Evolutionary conservation across 257 asterid genomes (phyloP), one percentile per base, ranked within the genome.

Genomic region (Fraxinus americana): DNA sequence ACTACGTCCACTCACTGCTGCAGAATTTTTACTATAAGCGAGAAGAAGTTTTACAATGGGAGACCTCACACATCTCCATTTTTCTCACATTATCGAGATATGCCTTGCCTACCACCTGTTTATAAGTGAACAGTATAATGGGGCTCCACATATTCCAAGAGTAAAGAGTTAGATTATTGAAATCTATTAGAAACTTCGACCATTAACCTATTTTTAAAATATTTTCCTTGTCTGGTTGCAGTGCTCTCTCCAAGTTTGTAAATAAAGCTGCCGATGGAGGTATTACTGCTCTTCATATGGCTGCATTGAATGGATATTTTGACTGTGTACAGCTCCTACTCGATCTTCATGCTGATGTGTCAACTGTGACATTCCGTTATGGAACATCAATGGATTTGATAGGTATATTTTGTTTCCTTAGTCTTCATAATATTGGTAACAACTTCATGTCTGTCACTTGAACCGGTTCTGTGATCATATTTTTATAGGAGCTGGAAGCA

Each of bases 211-310:
- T 78, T 50, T 71, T 69, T 10, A 36, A 73, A 66, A 30, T 52
- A 52, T 14, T 74, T 67, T 82, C 59, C 67, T 66, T 82, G 35
- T 77, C 77, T 67, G 57, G 13, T 67, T 81, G 82, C 92, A 96
- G 99, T 87, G 92, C 90, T 0, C 91, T 93, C 78, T 88, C 90
- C 48, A 96, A 90, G 87, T 90, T 91, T 85, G 93, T 93, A 77
- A 96, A 90, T 86, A 96, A 92, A 86, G 97, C 97, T 77, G 99
- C 98, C 32, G 99, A 96, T 84, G 97, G 98, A 54, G 99, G 99
- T 41, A 91, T 93, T 69, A 96, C 99, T 35, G 99, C 99, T 85
- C 97, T 96, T 77, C 99, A 96, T 81, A 92, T 96, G 96, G 97
- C 99, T 81, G 97, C 99, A 16, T 84, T 96, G 85, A 96, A 96